phyloP scores from a whole-genome alignment of 192 early-diverging fungal genomes.

The Jimgerdemannia lactiflua region DNA sequence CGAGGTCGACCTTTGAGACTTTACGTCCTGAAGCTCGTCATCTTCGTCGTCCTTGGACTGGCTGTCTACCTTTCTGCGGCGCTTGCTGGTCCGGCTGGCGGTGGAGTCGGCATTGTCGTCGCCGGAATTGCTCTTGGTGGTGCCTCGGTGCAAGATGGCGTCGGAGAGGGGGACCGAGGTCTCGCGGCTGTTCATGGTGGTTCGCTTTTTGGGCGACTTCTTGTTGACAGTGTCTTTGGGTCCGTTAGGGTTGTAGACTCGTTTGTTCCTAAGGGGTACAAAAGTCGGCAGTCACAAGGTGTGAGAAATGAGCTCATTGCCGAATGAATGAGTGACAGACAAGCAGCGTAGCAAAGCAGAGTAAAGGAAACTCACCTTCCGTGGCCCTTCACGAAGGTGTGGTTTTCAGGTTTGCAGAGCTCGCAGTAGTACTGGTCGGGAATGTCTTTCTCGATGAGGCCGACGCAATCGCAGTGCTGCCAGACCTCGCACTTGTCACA shows the following conservation, averaged over 20 bases:
- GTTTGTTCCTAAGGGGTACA: constrained; percentile 8
- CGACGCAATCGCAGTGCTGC: constrained; percentile 95
- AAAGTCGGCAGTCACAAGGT: background rate
- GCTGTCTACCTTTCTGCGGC: constrained; percentile 23
- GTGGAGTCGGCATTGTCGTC: background rate
- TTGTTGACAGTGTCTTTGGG: constrained; percentile 13
- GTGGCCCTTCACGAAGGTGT: constrained; percentile 54
- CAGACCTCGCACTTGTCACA: constrained; percentile 92
- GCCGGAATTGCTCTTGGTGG: background rate
- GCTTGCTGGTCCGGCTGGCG: constrained; percentile 20
- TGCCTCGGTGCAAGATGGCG: constrained; percentile 7
- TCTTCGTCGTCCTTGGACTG: constrained; percentile 18
- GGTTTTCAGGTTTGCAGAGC: constrained; percentile 80
- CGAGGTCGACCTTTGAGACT: background rate
- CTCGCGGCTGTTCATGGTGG: constrained; percentile 54
- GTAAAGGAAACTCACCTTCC: constrained; percentile 33
- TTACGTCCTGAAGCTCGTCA: background rate
- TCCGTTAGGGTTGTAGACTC: constrained; percentile 1
- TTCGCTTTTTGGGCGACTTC: constrained; percentile 48
- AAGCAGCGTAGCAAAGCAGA: constrained; percentile 1
- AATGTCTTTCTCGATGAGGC: constrained; percentile 69
- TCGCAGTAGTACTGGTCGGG: constrained; percentile 95
- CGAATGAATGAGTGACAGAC: background rate
- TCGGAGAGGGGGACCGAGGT: constrained; percentile 47
- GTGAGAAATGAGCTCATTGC: background rate